Percentiles rank a stretch among this genome's conserved stretches.
These are phyloP conservation scores for Hibiscus tridactylites DNA, from an alignment of 345 rosid genomes.

Conservation along the genomic window DNA sequence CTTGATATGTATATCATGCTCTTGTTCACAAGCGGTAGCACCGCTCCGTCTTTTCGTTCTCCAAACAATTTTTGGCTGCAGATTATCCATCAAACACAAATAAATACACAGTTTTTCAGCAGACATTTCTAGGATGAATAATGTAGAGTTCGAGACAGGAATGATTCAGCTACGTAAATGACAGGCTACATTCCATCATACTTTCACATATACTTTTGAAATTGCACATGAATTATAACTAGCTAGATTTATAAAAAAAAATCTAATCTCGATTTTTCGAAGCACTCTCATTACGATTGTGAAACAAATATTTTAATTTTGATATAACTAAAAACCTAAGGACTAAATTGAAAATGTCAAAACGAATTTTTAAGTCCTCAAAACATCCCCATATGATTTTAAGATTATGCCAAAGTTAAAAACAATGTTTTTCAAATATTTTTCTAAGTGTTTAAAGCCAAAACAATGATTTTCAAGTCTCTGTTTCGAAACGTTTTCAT, in stretches of 20 bases:
- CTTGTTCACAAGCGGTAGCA: conserved; percentile 73
- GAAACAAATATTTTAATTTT: too few relatives aligned
- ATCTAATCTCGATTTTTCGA: neutral
- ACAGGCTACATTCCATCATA: neutral
- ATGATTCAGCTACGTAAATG: neutral
- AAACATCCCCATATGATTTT: too few relatives aligned
- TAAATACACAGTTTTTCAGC: neutral
- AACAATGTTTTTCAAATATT: too few relatives aligned
- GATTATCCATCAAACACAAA: neutral
- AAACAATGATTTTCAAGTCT: too few relatives aligned
- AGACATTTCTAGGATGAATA: neutral
- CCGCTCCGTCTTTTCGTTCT: conserved; percentile 62
- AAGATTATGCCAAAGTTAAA: too few relatives aligned
- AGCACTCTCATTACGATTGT: neutral
- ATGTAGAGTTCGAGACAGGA: neutral
- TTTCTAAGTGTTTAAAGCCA: too few relatives aligned
- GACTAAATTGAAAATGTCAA: too few relatives aligned
- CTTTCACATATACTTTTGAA: neutral
- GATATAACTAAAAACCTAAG: too few relatives aligned
- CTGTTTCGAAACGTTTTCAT: too few relatives aligned
- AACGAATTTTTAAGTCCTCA: too few relatives aligned
- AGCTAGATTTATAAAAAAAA: neutral
- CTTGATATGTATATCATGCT: conserved; percentile 52
- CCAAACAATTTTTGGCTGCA: conserved; percentile 70
- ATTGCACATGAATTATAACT: neutral